Conservation (phyloP, 1,139 yeast species). For the Tardiomyces blankii region DNA sequence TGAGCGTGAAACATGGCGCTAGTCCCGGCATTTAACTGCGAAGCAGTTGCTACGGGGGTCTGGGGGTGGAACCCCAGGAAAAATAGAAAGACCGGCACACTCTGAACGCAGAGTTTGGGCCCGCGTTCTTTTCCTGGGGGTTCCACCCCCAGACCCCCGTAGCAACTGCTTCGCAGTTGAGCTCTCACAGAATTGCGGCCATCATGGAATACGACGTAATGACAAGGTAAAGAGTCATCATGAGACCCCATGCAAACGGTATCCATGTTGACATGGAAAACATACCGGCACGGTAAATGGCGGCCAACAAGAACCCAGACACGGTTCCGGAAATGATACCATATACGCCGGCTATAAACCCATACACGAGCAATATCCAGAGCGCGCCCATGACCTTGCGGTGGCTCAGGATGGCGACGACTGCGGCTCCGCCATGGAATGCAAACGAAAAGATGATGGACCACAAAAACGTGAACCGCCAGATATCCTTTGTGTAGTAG, state of each 20-base stretch:
- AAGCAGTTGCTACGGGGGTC: too few relatives aligned
- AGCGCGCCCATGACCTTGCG: constrained; percentile 32
- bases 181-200: constrained; percentile 32
- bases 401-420: constrained; percentile 46
- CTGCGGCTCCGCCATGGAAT: constrained; percentile 56
- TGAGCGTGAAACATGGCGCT: too few relatives aligned
- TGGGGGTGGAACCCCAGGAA: too few relatives aligned
- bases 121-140: too few relatives aligned
- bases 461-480: constrained; percentile 81
- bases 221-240: constrained; percentile 54
- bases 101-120: too few relatives aligned
- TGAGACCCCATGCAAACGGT: constrained; percentile 71
- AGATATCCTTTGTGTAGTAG: constrained; percentile 63
- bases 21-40: too few relatives aligned
- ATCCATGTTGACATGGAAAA: constrained; percentile 89
- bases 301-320: constrained; percentile 55
- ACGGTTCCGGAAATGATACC: constrained; percentile 65
- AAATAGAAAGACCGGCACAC: too few relatives aligned
- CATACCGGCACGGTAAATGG: constrained; percentile 58
- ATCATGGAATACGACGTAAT: constrained; percentile 51
- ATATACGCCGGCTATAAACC: constrained; percentile 38
- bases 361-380: constrained; percentile 31
- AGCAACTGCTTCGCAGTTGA: too few relatives aligned
- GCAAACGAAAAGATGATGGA: constrained; percentile 47
- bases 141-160: too few relatives aligned